Base-by-base conservation (phyloP, 495 filamentous ascomycete species). In the Evernia prunastri region DNA sequence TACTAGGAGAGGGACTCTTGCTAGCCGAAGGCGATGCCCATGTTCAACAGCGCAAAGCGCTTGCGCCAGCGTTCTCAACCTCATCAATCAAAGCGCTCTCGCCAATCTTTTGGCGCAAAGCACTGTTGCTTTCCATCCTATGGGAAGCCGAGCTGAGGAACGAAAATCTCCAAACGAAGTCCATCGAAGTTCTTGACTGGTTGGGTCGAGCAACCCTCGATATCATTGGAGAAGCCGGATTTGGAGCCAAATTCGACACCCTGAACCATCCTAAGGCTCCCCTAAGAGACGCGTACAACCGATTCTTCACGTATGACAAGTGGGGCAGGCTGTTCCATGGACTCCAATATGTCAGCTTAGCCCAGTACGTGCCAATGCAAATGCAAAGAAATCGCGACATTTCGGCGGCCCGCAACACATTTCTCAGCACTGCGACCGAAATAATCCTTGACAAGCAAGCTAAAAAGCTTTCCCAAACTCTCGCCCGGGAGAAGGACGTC, bases 171-270 rank as follows among this genome's bases (percentile, higher is more conserved):
- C 68, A 63, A 8, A 70, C 64, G 0, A 69, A 65, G 45, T 71
- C 68, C 0, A 72, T 81, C 47, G 75, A 81, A 59, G 72, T 77
- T 1, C 72, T 80, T 12, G 78, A 81, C 40, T 78, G 79, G 76
- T 71, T 77, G 36, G 78, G 77, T 63, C 72, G 78, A 25, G 74
- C 76, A 36, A 80, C 79, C 0, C 77, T 82, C n/a, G 80, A 82
- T 64, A 81, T 82, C 63, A 82, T 82, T 59, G 78, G 76, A 36
- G 70, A 76, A 65, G 79, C 80, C 7, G 80, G 78, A 0, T 81
- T 82, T 57, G 79, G 79, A 9, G 75, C 71, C 31, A 74, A 78
- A 1, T 73, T 81, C 43, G 69, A 75, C 59, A 74, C 78, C 0
- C 71, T 82, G 4, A 65, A 70, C n/a, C 51, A 80, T 65, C 74